Base-by-base conservation (phyloP, 2,329 filamentous ascomycete genomes). In the Celoporthe dispersa region DNA sequence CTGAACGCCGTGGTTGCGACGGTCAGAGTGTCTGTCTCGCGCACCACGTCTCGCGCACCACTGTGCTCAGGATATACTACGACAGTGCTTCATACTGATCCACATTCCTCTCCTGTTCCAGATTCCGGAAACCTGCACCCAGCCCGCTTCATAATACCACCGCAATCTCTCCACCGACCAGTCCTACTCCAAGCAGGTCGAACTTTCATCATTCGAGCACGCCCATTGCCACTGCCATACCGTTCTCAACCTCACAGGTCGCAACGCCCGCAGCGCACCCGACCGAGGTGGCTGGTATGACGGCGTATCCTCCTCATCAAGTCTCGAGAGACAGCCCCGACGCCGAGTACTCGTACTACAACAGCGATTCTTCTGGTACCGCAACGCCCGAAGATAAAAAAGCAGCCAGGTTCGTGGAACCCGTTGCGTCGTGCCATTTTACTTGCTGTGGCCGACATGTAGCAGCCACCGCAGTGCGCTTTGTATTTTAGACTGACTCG, bases 91-190 rank as follows among this genome's bases (percentile, higher is more conserved):
- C 74, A 76, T 78, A 73, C 76, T 79, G 73, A 79, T 71, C 72
- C 71, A 74, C 73, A 73, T 67, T 67, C 69, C 55, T 75, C 72
- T 74, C 75, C 71, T 68, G 68, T 71, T 72, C 66, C 76, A 88
- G 86, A 83, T 84, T 82, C 67, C 81, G 83, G 76, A 84, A 81
- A 76, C 77, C 81, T 68, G 79, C 82, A 72, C 84, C 85, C 60
- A 87, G 85, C 75, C 85, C 86, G 73, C 79, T 87, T 63, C 81
- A 83, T 70, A 81, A 82, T 69, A 82, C 75, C 73, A 80, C 78
- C 69, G 79, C 81, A 68, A 78, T 81, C 64, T 84, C 82, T 75
- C 80, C 81, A 71, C 80, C 83, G 66, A 77, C 81, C 71, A 83
- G 78, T 74, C 77, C 82, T 66, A 84, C 80, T 73, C 81, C 82